Evolutionary conservation across 345 rosid genomes (phyloP).

Genomic region (Bruguiera gymnorhiza): DNA sequence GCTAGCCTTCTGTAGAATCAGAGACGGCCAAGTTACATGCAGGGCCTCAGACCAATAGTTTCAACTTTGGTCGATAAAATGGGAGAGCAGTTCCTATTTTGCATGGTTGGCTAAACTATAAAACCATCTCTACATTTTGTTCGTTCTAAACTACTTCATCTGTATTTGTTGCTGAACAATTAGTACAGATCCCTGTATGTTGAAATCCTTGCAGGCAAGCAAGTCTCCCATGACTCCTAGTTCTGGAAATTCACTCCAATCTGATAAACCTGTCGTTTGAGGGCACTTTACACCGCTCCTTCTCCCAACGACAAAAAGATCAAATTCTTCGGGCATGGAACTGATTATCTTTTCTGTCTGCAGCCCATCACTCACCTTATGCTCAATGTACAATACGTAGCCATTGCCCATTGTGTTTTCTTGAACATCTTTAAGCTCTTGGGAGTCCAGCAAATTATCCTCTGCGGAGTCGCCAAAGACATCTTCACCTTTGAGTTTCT

Average conservation of each 20-base stretch:
- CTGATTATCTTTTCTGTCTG: slow-evolving; percentile 32
- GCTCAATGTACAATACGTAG: slow-evolving; percentile 22
- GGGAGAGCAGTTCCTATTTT: too few species aligned
- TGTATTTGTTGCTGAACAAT: slow-evolving; percentile 45
- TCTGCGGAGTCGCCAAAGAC: background rate
- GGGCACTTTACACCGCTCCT: slow-evolving; percentile 21
- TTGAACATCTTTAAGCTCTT: slow-evolving; percentile 35
- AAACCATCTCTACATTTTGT: too few species aligned
- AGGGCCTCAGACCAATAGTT: too few species aligned
- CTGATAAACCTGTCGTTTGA: slow-evolving; percentile 40
- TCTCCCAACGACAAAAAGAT: slow-evolving; percentile 56
- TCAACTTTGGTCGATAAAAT: too few species aligned
- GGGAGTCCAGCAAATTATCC: slow-evolving; percentile 40
- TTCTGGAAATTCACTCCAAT: slow-evolving; percentile 68
- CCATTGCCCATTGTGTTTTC: background rate
- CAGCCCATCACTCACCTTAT: slow-evolving; percentile 38
- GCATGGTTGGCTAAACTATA: background rate
- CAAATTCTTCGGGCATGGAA: slow-evolving; percentile 25
- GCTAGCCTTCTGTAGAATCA: too few species aligned
- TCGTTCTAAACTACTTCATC: too few species aligned
- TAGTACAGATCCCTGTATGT: slow-evolving; percentile 36
- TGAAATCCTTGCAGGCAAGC: slow-evolving; percentile 49
- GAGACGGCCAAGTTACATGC: too few species aligned
- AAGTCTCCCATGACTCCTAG: slow-evolving; percentile 55
- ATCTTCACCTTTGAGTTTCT: background rate